These are phyloP conservation scores for Achaetomiella virescens DNA, from an alignment of 495 filamentous ascomycete genomes.

Conservation along the genomic window DNA sequence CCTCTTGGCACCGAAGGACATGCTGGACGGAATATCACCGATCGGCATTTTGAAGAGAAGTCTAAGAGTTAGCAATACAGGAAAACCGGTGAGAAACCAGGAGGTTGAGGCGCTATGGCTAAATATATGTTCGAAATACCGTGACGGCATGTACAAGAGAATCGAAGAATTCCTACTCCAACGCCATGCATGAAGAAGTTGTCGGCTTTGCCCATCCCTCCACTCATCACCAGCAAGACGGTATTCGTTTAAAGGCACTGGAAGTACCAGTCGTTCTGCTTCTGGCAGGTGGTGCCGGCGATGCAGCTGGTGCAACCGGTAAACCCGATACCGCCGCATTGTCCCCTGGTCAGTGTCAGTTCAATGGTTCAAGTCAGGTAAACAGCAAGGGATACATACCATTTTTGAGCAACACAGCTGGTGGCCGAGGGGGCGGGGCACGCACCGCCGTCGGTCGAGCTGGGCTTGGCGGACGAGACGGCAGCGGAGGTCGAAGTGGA, in stretches of 20 bases:
- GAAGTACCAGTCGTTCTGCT: conserved; percentile 36
- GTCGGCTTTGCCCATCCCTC: background rate
- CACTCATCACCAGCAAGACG: background rate
- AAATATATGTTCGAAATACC: background rate
- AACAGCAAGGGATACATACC: conserved; percentile 1
- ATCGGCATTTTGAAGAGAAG: no score
- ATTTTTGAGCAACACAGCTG: conserved; percentile 28
- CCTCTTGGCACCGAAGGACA: no score
- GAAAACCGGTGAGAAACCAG: no score
- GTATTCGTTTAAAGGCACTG: conserved; percentile 24
- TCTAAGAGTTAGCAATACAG: no score
- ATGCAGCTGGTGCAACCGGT: conserved; percentile 36
- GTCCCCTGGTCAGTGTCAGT: conserved; percentile 12
- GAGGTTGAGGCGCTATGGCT: no score
- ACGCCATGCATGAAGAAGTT: background rate
- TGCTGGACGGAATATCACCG: no score
- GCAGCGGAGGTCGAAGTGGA: conserved; percentile 6
- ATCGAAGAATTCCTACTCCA: background rate
- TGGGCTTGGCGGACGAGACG: conserved; percentile 1
- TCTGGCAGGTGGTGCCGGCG: conserved; percentile 29
- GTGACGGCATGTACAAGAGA: background rate
- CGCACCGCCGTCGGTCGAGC: background rate
- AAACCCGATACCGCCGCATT: conserved; percentile 42
- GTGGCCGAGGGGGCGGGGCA: background rate
- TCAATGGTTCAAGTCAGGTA: no score